Percentiles rank a stretch among this genome's conserved stretches.
Conservation (phyloP, 1,139 yeast genomes). For the Candida sanyaensis region DNA sequence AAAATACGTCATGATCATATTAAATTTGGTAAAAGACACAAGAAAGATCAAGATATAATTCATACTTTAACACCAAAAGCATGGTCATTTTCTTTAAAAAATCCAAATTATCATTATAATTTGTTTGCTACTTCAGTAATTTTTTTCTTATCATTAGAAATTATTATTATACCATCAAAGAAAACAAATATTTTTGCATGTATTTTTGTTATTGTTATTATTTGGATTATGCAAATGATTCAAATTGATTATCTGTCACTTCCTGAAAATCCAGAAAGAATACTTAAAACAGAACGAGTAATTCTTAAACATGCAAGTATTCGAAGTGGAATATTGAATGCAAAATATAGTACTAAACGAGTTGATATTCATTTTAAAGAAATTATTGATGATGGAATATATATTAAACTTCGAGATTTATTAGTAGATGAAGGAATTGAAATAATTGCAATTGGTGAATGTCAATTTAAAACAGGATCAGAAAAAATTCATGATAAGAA, state of each 20-base stretch:
- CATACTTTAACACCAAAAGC: background rate
- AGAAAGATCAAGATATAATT: background rate
- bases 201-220: background rate
- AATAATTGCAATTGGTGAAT: background rate
- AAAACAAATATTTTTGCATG: background rate
- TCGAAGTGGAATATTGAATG: background rate
- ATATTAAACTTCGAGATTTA: background rate
- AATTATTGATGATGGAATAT: background rate
- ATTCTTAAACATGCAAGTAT: background rate
- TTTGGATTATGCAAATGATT: background rate
- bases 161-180: background rate
- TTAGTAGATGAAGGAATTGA: background rate
- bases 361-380: background rate
- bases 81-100: background rate
- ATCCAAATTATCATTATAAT: background rate
- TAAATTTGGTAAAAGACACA: background rate
- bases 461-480: background rate
- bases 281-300: background rate
- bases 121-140: background rate
- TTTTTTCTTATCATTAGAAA: background rate
- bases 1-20: background rate
- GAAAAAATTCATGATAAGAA: background rate
- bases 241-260: background rate
- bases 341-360: background rate
- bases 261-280: background rate